Evolutionary conservation across 1,284 basidiomycete genomes (phyloP).

Genomic region (Uromyces viciae-fabae): DNA sequence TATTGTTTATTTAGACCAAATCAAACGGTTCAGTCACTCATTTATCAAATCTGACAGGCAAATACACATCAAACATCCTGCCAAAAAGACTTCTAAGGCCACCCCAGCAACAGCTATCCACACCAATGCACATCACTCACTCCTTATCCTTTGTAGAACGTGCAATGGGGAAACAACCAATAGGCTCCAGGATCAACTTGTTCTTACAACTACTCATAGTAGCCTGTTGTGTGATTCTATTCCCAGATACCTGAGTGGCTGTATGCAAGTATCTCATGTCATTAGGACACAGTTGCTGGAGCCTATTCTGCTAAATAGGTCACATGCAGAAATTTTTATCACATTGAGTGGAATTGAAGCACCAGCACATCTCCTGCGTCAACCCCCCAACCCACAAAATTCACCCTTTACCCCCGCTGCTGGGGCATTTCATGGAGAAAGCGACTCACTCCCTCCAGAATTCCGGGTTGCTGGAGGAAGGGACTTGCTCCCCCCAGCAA

Average conservation of each 20-base stretch:
- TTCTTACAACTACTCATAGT: conserved; percentile 62
- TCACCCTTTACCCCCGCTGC: conserved; percentile 76
- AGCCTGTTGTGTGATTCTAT: conserved; percentile 42
- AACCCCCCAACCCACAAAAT: conserved; percentile 85
- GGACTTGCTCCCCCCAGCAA: too few relatives aligned
- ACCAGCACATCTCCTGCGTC: conserved; percentile 70
- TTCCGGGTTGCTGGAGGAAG: too few relatives aligned
- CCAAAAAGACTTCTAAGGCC: too few relatives aligned
- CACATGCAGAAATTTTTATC: conserved; percentile 88
- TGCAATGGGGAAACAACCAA: not conserved
- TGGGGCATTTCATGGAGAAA: conserved; percentile 76
- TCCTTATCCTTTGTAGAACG: conserved; percentile 55
- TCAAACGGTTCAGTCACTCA: conserved; percentile 74
- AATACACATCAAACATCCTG: too few relatives aligned
- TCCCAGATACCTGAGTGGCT: not conserved
- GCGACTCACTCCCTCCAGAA: too few relatives aligned
- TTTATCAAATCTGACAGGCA: too few relatives aligned
- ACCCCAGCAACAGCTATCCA: conserved; percentile 62
- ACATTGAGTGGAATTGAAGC: conserved; percentile 70
- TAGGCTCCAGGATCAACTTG: conserved; percentile 61
- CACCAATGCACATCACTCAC: conserved; percentile 59
- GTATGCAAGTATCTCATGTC: not conserved
- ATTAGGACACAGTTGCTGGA: conserved; percentile 71
- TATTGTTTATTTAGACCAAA: conserved; percentile 67
- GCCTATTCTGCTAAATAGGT: conserved; percentile 80